Conservation (phyloP, 2,329 filamentous ascomycete species). For the Pseudogymnoascus sp. region DNA sequence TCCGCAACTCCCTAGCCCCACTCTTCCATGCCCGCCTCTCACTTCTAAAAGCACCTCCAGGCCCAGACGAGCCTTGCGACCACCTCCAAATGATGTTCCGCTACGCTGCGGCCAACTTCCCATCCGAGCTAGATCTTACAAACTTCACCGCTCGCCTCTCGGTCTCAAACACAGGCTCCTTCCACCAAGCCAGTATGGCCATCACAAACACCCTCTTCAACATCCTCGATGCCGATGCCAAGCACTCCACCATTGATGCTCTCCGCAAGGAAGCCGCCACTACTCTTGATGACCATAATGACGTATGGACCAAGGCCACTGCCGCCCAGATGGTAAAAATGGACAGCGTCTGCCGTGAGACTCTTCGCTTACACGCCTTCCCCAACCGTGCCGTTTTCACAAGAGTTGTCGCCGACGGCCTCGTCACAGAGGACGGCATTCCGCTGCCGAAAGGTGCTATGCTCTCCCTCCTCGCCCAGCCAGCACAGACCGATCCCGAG, state of each 20-base stretch:
- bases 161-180: constrained; percentile 21
- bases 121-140: constrained; percentile 26
- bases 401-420: constrained; percentile 21
- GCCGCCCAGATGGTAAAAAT: constrained; percentile 31
- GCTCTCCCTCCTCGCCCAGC: constrained; percentile 23
- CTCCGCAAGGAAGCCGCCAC: constrained; percentile 32
- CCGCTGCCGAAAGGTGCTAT: constrained; percentile 30
- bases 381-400: constrained; percentile 22
- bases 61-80: constrained; percentile 27
- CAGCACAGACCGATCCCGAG: constrained; percentile 18
- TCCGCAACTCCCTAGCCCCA: constrained; percentile 17
- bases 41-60: constrained; percentile 21
- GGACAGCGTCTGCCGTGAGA: constrained; percentile 38
- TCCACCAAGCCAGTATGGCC: constrained; percentile 33
- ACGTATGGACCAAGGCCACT: constrained; percentile 33
- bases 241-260: constrained; percentile 30
- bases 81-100: constrained; percentile 36
- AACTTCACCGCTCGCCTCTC: constrained; percentile 19
- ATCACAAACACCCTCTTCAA: constrained; percentile 34
- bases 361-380: constrained; percentile 31
- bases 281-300: constrained; percentile 23
- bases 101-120: constrained; percentile 32
- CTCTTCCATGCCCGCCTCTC: constrained; percentile 19
- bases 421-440: constrained; percentile 35
- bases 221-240: constrained; percentile 29